Evolutionary conservation across 192 early-diverging fungal genomes (phyloP), one percentile per base, ranked within the genome.

Genomic region (Backusella tarrabulga): DNA sequence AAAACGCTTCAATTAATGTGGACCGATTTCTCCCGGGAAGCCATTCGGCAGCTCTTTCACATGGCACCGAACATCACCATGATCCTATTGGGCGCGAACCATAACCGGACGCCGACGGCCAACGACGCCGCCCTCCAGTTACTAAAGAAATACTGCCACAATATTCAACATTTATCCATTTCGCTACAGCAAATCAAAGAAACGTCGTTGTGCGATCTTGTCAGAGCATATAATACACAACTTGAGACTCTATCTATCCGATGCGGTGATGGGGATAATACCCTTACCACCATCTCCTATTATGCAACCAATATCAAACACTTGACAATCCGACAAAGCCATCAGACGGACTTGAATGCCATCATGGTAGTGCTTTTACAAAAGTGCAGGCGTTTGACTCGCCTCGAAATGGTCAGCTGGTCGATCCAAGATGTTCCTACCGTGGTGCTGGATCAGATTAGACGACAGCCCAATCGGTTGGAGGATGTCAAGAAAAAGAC

Each of bases 331-430:
- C 50, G 73, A 56, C 21, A 60, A 36, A 74, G 54, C 60, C 19
- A 74, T 38, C 54, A 56, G n/a, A 35, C 52, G 4, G 29, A 63
- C 56, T 63, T 63, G 21, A 40, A 38, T 38, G 35, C 21, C 56
- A 74, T 63, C 4, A 26, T 63, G 34, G 21, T 66, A 3, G 41
- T 40, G 21, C 26, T 72, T 9, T 36, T 74, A 23, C 34, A 74
- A 19, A 56, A 63, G 35, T 74, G 73, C 26, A 54, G 60, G 26
- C n/a, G 35, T 4, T 63, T 74, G 15, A 19, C n/a, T 17, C 73
- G 63, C 15, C 38, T 74, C 21, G 73, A 74, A 38, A 74, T 74
- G 73, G 73, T 66, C 8, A 60, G 50, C 23, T 74, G 73, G 73
- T 15, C 54, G 4, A 63, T 74, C 11, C 73, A 74, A 29, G 73